Conservation (phyloP, 345 rosid species). For the Diplotaxis tenuifolia region DNA sequence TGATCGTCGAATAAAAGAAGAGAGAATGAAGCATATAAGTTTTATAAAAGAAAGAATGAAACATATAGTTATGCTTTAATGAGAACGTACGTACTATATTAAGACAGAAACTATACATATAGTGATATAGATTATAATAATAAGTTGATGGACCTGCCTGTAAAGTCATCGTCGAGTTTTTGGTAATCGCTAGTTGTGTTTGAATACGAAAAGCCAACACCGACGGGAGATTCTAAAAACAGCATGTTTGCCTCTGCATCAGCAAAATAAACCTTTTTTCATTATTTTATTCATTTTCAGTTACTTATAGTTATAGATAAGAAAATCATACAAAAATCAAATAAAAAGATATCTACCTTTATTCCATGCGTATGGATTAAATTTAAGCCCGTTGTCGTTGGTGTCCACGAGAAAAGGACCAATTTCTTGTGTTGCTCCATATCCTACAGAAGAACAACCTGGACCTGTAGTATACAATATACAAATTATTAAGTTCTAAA, state of each 20-base stretch:
- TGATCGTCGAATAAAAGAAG: constrained; percentile 25
- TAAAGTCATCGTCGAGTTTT: constrained; percentile 64
- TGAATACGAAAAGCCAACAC: constrained; percentile 96
- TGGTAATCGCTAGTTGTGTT: constrained; percentile 64
- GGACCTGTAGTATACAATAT: constrained; percentile 64
- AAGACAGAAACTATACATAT: not conserved
- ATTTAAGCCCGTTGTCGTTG: constrained; percentile 60
- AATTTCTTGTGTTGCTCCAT: constrained; percentile 98
- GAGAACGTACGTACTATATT: not conserved
- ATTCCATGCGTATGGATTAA: constrained; percentile 85
- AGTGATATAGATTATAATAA: not conserved
- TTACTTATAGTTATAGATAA: constrained; percentile 24
- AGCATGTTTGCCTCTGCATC: constrained; percentile 72
- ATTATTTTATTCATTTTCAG: constrained; percentile 33
- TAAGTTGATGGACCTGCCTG: constrained; percentile 46
- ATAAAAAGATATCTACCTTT: constrained; percentile 47
- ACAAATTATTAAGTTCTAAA: not conserved
- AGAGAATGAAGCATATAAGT: constrained; percentile 14
- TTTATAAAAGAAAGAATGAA: constrained; percentile 8
- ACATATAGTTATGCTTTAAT: not conserved
- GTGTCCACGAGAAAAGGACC: constrained; percentile 88
- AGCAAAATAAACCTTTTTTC: constrained; percentile 68
- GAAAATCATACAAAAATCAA: not conserved
- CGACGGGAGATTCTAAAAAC: constrained; percentile 95
- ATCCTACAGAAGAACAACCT: constrained; percentile 98